A percentile compares a stretch with the other conserved stretches of the same genome.
phyloP scores from a whole-genome alignment of 768 basidiomycete species.

The Mycena galopus region DNA sequence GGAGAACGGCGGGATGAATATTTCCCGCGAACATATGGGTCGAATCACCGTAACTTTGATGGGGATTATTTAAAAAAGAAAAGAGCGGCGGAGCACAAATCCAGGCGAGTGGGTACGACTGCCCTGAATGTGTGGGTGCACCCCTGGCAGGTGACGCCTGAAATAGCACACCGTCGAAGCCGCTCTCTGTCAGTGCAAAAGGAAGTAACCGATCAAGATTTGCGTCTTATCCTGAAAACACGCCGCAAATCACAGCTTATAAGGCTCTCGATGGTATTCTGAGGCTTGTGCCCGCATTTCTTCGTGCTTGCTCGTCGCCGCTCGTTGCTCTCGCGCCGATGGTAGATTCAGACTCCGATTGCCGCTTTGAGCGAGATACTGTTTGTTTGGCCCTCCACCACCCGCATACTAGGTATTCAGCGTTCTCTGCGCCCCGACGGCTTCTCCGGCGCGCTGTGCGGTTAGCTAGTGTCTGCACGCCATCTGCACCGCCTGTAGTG shows the following conservation, averaged over 20 bases:
- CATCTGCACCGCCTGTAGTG: not conserved
- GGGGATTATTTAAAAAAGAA: not conserved
- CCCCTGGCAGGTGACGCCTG: constrained; percentile 29
- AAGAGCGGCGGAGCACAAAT: too few species aligned
- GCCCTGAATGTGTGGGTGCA: too few species aligned
- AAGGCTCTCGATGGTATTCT: not conserved
- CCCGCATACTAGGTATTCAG: constrained; percentile 11
- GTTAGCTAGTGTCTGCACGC: not conserved
- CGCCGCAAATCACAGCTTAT: constrained; percentile 15
- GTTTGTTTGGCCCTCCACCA: constrained; percentile 16
- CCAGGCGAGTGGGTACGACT: too few species aligned
- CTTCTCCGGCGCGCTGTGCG: not conserved
- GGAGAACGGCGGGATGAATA: too few species aligned
- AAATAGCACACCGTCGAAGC: constrained; percentile 35
- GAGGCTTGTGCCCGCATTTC: too few species aligned
- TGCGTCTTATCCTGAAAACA: constrained; percentile 19
- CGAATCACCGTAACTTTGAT: not conserved
- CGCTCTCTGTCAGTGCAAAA: constrained; percentile 31
- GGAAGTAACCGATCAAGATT: constrained; percentile 34
- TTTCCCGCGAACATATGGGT: too few species aligned
- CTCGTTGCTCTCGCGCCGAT: not conserved
- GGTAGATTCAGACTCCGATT: constrained; percentile 1
- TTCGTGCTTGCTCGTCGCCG: too few species aligned
- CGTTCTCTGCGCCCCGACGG: constrained; percentile 1
- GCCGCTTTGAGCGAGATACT: constrained; percentile 12